Conservation (phyloP, 306 rosid genomes). For the Ormosia emarginata region DNA sequence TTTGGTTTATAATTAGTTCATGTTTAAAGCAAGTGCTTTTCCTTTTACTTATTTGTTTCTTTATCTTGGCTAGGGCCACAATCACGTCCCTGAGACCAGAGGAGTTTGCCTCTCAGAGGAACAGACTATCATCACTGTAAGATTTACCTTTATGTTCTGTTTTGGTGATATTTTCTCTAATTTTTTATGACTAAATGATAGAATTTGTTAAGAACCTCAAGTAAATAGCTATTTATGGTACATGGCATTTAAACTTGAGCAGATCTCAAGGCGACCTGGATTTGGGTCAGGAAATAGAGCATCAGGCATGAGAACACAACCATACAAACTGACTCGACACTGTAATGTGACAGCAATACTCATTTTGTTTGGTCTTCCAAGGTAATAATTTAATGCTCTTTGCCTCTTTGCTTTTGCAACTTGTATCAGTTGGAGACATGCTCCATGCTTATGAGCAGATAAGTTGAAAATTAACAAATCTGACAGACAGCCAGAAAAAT, state of each 20-base stretch:
- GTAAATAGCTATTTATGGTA: constrained; percentile 41
- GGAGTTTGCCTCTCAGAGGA: constrained; percentile 57
- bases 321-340: constrained; percentile 62
- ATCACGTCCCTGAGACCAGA: constrained; percentile 48
- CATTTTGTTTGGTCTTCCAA: constrained; percentile 70
- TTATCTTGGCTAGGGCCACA: constrained; percentile 39
- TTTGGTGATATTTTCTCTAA: background rate
- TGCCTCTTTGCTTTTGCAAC: constrained; percentile 14
- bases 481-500: background rate
- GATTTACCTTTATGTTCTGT: constrained; percentile 15
- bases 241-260: constrained; percentile 24
- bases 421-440: background rate
- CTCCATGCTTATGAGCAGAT: background rate
- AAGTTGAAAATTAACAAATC: background rate
- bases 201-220: background rate
- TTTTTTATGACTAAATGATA: background rate
- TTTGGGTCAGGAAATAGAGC: constrained; percentile 36
- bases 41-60: constrained; percentile 4
- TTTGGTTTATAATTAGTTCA: constrained; percentile 9
- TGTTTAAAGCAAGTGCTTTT: background rate
- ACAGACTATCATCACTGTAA: constrained; percentile 37
- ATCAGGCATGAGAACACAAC: constrained; percentile 31
- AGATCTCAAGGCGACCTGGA: constrained; percentile 42
- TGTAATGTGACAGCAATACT: constrained; percentile 75
- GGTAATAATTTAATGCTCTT: constrained; percentile 40